phyloP scores from a whole-genome alignment of 148 eudicot species.

The Rhododendron ovatum region DNA sequence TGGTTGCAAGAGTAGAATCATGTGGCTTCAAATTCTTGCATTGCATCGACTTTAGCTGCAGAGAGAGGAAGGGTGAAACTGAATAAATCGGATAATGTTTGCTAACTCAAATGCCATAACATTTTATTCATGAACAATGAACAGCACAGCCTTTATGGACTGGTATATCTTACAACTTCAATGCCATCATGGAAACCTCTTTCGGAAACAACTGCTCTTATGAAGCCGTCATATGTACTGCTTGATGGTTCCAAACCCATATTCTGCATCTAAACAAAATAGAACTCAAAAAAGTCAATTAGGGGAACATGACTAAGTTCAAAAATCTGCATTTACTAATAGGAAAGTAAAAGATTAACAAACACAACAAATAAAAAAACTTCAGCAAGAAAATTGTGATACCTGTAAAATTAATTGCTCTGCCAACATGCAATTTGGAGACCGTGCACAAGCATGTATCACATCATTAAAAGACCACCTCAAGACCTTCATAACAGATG shows the following conservation, averaged over 20 bases:
- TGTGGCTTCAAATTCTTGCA: conserved; percentile 50
- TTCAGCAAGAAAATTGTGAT: conserved; percentile 6
- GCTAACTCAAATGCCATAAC: neutral
- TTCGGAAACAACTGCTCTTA: conserved; percentile 50
- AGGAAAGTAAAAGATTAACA: conserved; percentile 1
- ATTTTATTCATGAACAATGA: conserved; percentile 2
- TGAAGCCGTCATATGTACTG: conserved; percentile 55
- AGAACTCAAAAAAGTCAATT: conserved; percentile 13
- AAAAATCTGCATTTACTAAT: neutral
- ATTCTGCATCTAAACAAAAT: conserved; percentile 67
- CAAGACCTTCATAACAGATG: conserved; percentile 47
- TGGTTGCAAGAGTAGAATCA: conserved; percentile 62
- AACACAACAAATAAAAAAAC: conserved; percentile 2
- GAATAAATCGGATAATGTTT: neutral
- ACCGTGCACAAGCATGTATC: conserved; percentile 57
- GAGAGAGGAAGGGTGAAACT: conserved; percentile 8
- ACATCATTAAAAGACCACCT: conserved; percentile 69
- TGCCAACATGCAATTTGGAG: conserved; percentile 41
- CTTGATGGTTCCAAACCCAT: conserved; percentile 74
- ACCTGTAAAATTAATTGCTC: conserved; percentile 78
- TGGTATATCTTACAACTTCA: conserved; percentile 47
- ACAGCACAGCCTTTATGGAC: neutral
- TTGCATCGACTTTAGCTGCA: conserved; percentile 69
- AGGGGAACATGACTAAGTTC: neutral
- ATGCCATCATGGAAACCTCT: conserved; percentile 39